Percentiles rank a stretch among this genome's conserved stretches.
Evolutionary conservation across 176 grass and related monocot genomes (phyloP).

Genomic region (Juncus effusus): DNA sequence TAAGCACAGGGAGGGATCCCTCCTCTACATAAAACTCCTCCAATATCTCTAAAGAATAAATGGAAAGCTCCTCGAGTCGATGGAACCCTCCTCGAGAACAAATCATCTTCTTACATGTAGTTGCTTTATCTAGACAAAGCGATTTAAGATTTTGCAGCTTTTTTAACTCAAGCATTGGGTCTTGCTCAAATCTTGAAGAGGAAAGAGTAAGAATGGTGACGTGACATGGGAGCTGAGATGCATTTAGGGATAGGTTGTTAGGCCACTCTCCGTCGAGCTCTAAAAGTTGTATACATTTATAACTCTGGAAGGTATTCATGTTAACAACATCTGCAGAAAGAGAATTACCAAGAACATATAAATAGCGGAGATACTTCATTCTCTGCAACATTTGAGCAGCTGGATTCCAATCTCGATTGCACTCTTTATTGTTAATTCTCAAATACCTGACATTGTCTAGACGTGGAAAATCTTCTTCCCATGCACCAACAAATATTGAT

Average conservation of each 20-base stretch:
- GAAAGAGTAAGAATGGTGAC: not conserved
- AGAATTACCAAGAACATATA: not conserved
- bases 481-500: too few species aligned
- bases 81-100: not conserved
- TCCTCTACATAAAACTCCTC: conserved; percentile 16
- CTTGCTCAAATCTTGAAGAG: conserved; percentile 3
- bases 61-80: not conserved
- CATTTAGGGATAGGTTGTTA: not conserved
- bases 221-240: not conserved
- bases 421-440: conserved; percentile 1
- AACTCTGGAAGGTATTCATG: not conserved
- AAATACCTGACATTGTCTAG: conserved; percentile 11
- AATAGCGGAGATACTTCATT: conserved; percentile 7
- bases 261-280: not conserved
- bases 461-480: too few species aligned
- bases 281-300: not conserved
- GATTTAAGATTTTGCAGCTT: not conserved
- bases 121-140: not conserved
- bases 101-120: not conserved
- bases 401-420: not conserved
- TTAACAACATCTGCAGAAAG: not conserved
- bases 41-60: not conserved
- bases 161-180: not conserved
- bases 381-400: not conserved
- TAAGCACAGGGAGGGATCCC: not conserved